Percentiles rank a stretch among this genome's conserved stretches.
Conservation (phyloP, 2,329 filamentous ascomycete genomes). For the Triangularia verruculosa region DNA sequence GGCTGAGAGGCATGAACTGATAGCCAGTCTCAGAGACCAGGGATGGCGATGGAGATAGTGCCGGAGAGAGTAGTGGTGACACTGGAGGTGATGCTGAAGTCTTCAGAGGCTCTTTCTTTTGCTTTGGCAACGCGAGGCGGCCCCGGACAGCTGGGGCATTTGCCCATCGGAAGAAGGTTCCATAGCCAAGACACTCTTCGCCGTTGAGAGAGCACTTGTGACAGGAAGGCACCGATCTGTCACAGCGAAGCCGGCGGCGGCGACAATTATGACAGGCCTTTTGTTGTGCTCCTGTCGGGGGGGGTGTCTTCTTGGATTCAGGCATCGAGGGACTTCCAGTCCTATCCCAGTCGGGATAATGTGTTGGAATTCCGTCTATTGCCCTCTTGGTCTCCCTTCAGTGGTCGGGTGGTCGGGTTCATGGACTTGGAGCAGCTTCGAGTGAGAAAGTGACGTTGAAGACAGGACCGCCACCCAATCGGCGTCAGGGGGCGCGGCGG, state of each 20-base stretch:
- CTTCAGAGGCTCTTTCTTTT: not conserved
- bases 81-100: not conserved
- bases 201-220: constrained; percentile 56
- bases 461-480: not conserved
- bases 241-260: constrained; percentile 58
- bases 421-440: not conserved
- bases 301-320: not conserved
- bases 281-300: constrained; percentile 1
- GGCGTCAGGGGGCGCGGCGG: not conserved
- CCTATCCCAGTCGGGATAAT: not conserved
- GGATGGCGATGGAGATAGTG: not conserved
- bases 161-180: constrained; percentile 59
- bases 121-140: constrained; percentile 36
- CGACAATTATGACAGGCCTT: constrained; percentile 62
- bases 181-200: constrained; percentile 60
- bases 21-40: not conserved
- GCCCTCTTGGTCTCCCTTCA: not conserved
- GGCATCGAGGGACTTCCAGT: not conserved
- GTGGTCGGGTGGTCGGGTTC: too few species aligned
- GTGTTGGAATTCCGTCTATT: not conserved
- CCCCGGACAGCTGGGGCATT: constrained; percentile 47
- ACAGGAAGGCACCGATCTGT: constrained; percentile 57
- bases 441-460: not conserved
- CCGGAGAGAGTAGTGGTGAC: not conserved
- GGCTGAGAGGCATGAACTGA: not conserved